Evolutionary conservation across 2,329 filamentous ascomycete species (phyloP).

Genomic region (Drechslera avenae): DNA sequence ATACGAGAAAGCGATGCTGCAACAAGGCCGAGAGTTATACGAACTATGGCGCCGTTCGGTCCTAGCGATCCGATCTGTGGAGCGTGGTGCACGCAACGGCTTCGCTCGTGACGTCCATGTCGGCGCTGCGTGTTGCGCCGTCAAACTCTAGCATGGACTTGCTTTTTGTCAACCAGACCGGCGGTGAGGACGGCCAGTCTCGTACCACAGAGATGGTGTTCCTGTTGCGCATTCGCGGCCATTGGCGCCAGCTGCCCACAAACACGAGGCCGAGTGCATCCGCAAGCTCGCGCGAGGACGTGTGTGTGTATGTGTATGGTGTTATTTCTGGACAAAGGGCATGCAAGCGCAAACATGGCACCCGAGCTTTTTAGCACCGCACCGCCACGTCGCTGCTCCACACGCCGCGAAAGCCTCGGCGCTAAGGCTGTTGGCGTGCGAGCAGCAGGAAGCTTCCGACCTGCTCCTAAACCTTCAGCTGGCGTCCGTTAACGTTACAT

Average conservation of each 20-base stretch:
- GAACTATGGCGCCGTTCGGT: constrained; percentile 12
- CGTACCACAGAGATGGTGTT: neutral
- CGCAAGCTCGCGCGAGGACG: neutral
- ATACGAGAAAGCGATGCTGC: constrained; percentile 14
- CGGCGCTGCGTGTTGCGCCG: constrained; percentile 8
- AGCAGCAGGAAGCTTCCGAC: constrained; percentile 2
- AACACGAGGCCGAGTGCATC: neutral
- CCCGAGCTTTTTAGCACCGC: constrained; percentile 2
- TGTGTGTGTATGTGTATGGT: too few relatives aligned
- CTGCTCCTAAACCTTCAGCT: constrained; percentile 9
- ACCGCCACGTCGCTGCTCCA: constrained; percentile 13
- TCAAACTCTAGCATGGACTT: constrained; percentile 5
- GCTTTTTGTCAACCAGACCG: constrained; percentile 1
- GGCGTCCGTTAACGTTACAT: constrained; percentile 8
- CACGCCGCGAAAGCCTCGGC: constrained; percentile 2
- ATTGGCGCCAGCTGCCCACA: neutral
- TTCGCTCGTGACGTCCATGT: constrained; percentile 9
- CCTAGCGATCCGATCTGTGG: constrained; percentile 21
- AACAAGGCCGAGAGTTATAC: constrained; percentile 17
- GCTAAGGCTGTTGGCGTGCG: constrained; percentile 3
- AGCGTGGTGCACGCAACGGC: constrained; percentile 23
- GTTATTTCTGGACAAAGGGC: neutral
- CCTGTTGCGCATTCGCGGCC: neutral
- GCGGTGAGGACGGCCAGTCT: constrained; percentile 4
- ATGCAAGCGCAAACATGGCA: constrained; percentile 4